Conservation (phyloP, 345 rosid species). For the Salix dunnii region DNA sequence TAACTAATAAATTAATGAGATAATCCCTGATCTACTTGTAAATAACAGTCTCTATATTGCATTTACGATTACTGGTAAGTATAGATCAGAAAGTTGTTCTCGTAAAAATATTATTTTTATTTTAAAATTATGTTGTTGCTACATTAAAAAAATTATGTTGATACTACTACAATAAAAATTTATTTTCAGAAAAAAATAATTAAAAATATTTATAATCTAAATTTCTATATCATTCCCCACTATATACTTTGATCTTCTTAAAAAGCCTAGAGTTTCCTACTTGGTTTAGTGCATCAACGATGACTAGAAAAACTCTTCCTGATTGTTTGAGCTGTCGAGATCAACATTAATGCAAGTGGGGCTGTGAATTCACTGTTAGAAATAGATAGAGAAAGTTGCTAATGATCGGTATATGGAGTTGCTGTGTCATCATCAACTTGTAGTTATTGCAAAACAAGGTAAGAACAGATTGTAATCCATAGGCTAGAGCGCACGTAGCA, state of each 20-base stretch:
- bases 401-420: neutral
- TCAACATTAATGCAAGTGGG: neutral
- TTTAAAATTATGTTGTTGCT: too few species aligned
- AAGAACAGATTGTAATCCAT: neutral
- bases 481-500: neutral
- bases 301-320: neutral
- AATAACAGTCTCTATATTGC: too few species aligned
- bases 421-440: neutral
- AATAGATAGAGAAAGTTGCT: neutral
- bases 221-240: neutral
- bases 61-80: too few species aligned
- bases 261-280: neutral
- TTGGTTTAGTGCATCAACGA: neutral
- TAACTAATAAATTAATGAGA: too few species aligned
- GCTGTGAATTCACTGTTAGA: neutral
- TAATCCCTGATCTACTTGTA: too few species aligned
- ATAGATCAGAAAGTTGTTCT: too few species aligned
- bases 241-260: neutral
- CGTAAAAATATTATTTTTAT: too few species aligned
- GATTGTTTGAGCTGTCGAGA: neutral
- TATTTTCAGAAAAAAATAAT: too few species aligned
- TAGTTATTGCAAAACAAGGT: neutral
- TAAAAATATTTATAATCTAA: too few species aligned
- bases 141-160: too few species aligned
- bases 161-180: too few species aligned